Evolutionary conservation across 2,329 filamentous ascomycete species (phyloP).

Genomic region (Diplodia seriata): DNA sequence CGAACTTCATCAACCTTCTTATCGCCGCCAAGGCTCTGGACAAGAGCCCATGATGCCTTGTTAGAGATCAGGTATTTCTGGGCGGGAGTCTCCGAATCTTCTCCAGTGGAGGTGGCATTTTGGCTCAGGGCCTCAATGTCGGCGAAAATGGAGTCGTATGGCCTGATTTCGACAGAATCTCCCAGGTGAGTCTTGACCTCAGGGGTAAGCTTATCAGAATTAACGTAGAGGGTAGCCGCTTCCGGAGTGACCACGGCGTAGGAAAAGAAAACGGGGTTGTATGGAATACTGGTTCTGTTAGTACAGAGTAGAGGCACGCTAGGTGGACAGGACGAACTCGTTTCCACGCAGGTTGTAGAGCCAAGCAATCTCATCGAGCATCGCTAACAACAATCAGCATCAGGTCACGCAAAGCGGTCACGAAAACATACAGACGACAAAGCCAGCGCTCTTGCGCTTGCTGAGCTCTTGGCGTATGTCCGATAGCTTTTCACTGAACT

Average conservation of each 20-base stretch:
- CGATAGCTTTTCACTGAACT: conserved; percentile 79
- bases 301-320: neutral
- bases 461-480: conserved; percentile 90
- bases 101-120: conserved; percentile 43
- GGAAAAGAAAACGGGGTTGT: conserved; percentile 98
- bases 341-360: conserved; percentile 95
- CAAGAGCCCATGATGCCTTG: conserved; percentile 91
- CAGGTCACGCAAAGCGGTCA: neutral
- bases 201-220: conserved; percentile 75
- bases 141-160: conserved; percentile 81
- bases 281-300: conserved; percentile 71
- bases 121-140: conserved; percentile 73
- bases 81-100: conserved; percentile 46
- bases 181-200: conserved; percentile 74
- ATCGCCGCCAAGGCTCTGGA: conserved; percentile 83
- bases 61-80: conserved; percentile 86
- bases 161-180: conserved; percentile 74
- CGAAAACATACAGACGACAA: conserved; percentile 71
- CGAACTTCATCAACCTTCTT: conserved; percentile 83
- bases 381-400: conserved; percentile 55
- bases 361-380: conserved; percentile 97
- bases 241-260: conserved; percentile 86
- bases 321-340: conserved; percentile 61
- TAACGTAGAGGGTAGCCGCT: conserved; percentile 81
- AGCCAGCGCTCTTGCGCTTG: conserved; percentile 85